Conservation (phyloP, 495 filamentous ascomycete species). For the Jackrogersella multiformis region DNA sequence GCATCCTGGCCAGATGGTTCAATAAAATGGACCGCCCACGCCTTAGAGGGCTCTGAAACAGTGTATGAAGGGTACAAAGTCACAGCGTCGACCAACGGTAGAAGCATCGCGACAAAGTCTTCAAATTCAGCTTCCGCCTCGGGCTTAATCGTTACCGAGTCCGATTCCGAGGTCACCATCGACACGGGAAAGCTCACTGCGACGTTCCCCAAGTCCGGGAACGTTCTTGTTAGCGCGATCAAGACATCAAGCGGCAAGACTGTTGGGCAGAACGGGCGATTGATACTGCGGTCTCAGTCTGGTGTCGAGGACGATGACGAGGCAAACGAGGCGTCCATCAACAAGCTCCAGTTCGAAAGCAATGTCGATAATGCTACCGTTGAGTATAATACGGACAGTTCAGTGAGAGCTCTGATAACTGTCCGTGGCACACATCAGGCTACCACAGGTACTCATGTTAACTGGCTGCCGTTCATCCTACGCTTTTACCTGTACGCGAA, state of each 20-base stretch:
- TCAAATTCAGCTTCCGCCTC: conserved; percentile 10
- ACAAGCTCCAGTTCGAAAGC: conserved; percentile 38
- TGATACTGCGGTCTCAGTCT: conserved; percentile 52
- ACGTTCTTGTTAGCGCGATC: conserved; percentile 46
- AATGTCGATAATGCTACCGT: conserved; percentile 41
- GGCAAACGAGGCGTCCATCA: conserved; percentile 3
- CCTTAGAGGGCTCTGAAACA: conserved; percentile 44
- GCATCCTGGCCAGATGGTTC: conserved; percentile 58
- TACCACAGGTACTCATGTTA: conserved; percentile 21
- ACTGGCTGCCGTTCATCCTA: conserved; percentile 53
- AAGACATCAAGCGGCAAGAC: conserved; percentile 49
- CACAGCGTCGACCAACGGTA: conserved; percentile 16
- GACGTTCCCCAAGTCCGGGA: conserved; percentile 50
- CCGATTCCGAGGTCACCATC: conserved; percentile 33
- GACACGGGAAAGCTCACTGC: conserved; percentile 53
- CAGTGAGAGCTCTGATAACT: conserved; percentile 51
- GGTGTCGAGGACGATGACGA: conserved; percentile 41
- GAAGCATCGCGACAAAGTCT: not conserved
- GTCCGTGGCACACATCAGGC: conserved; percentile 45
- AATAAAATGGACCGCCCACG: conserved; percentile 60
- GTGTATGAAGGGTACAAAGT: conserved; percentile 40
- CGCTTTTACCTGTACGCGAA: conserved; percentile 58
- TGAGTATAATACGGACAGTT: conserved; percentile 34
- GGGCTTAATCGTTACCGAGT: conserved; percentile 21
- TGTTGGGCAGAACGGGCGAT: conserved; percentile 53